phyloP scores from a whole-genome alignment of 176 grass and related monocot species.

The Oryza meridionalis region DNA sequence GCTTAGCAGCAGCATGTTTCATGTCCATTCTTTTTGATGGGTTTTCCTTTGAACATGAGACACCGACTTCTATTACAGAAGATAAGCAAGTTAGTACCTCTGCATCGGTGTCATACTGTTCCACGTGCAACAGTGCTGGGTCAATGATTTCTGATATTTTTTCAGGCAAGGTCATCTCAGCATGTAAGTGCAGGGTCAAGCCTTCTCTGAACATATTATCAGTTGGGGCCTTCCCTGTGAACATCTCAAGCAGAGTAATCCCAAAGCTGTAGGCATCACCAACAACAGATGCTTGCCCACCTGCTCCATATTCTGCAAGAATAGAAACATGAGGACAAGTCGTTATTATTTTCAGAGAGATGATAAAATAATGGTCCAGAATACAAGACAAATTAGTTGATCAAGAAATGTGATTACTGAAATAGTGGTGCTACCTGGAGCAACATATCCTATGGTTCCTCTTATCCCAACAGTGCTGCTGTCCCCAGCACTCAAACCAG shows the following conservation, averaged over 20 bases:
- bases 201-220: slow-evolving; percentile 40
- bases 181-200: slow-evolving; percentile 17
- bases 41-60: slow-evolving; percentile 39
- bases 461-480: not conserved
- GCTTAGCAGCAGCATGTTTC: slow-evolving; percentile 8
- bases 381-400: not conserved
- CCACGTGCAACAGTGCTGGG: not conserved
- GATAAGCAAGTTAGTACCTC: not conserved
- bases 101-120: not conserved
- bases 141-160: slow-evolving; percentile 39
- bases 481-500: not conserved
- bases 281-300: slow-evolving; percentile 11
- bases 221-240: slow-evolving; percentile 46
- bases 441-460: slow-evolving; percentile 40
- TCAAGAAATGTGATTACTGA: not conserved
- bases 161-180: slow-evolving; percentile 32
- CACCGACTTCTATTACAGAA: slow-evolving; percentile 9
- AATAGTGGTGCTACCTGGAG: slow-evolving; percentile 37
- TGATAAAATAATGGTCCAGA: not conserved
- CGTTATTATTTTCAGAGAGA: not conserved
- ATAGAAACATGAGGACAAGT: not conserved
- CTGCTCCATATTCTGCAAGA: slow-evolving; percentile 47
- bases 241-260: slow-evolving; percentile 55
- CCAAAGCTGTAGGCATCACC: slow-evolving; percentile 57
- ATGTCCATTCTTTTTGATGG: slow-evolving; percentile 27